Evolutionary conservation across 306 rosid genomes (phyloP), one percentile per base, ranked within the genome.

Genomic region (Mimosa bimucronata): DNA sequence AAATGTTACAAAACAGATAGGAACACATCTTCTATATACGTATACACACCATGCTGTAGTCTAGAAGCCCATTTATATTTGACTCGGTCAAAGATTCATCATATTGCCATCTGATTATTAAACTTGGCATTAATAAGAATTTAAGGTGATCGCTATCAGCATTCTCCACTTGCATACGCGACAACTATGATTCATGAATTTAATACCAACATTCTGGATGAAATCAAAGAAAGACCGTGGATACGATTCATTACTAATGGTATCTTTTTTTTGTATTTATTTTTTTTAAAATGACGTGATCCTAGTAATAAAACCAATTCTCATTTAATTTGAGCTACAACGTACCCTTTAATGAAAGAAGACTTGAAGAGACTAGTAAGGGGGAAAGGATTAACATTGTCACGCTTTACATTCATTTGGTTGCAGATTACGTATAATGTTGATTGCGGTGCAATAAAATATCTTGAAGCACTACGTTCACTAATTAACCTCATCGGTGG

Each of bases 31-130:
- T n/a, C n/a, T n/a, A n/a, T n/a, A n/a, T 34, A 34, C 5, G 5
- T 34, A 34, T 34, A 2, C 16, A 23, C 1, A 26, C 55, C 5
- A 16, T 48, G 18, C 9, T 7, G n/a, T 2, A 52, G 45, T n/a
- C 48, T 9, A 53, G 38, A 34, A 74, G 77, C 77, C 67, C 77
- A 53, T 19, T 19, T 2, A 55, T 2, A 37, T 28, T 71, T 26
- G 61, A 71, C 60, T 28, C 6, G 5, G 9, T 45, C 58, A 7
- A 1, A 14, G 1, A 71, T 19, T 8, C 38, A 0, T 34, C 5
- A 34, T 34, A 34, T 34, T 6, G 38, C 38, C 38, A 34, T 34
- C 38, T 34, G 38, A 34, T 34, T 19, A 45, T 45, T 13, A 48
- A 13, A 41, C 29, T 18, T 7, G 3, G 1, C 48, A 44, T 44